Base-by-base conservation (phyloP, 2,329 filamentous ascomycete species). In the Aureobasidium leucospermi region DNA sequence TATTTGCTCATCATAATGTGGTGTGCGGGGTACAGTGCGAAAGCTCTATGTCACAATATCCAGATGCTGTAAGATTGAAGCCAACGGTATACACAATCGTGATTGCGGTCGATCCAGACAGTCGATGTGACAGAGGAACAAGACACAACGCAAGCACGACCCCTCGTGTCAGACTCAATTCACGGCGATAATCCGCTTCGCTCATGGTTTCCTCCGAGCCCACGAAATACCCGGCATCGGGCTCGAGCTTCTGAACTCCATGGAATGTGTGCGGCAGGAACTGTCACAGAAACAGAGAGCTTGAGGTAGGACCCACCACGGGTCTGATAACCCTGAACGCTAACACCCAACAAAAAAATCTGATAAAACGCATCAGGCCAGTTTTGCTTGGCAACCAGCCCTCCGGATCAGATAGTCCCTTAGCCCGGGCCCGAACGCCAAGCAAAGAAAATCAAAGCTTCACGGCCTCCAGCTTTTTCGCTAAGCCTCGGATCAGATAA, bases 401-500 rank as follows among this genome's bases (percentile, higher is more conserved):
- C 6, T n/a, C 4, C 48, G 48, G 48, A 55, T 55, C 51, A 55
- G 51, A 55, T 43, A 42, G 38, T 29, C 32, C 38, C 38, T 43
- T 53, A 53, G 51, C 51, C 34, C 38, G 8, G 6, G 16, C 38
- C 23, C 23, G 23, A 23, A 23, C 23, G 3, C 23, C 23, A 23
- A 23, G 23, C 23, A 23, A 31, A 10, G 5, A 6, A 10, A 16
- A 31, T 10, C 45, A 45, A 56, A 46, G 29, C 39, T 45, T 42
- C 39, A 5, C 6, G 19, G 15, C 36, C 34, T 34, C 29, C 51
- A 16, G 42, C n/a, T 2, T n/a, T 34, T n/a, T 34, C 43, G 42
- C 55, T 58, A 48, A 42, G 9, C 15, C 19, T 51, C 57, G 57
- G 57, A 59, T 59, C 57, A 34, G 57, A 59, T 59, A 59, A 59